These are phyloP conservation scores for Simplicillium sp. DNA, from an alignment of 2,329 filamentous ascomycete genomes.

Conservation along the genomic window DNA sequence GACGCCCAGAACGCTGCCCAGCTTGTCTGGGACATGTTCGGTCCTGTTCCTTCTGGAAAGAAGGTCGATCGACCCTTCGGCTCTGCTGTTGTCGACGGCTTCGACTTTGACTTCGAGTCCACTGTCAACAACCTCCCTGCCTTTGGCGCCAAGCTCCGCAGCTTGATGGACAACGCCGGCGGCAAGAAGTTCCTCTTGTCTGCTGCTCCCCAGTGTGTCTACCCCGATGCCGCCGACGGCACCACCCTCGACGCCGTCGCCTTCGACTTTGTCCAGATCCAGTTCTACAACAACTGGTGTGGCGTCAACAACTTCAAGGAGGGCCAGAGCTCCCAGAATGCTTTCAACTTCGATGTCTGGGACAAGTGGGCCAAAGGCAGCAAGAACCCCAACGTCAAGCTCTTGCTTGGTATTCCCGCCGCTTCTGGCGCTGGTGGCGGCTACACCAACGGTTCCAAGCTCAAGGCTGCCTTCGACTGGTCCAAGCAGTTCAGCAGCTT, in stretches of 20 bases:
- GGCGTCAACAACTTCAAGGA: slow-evolving; percentile 41
- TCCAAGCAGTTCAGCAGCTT: slow-evolving; percentile 47
- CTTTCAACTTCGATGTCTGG: slow-evolving; percentile 56
- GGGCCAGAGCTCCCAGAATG: slow-evolving; percentile 32
- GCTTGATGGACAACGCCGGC: slow-evolving; percentile 39
- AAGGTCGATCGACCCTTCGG: slow-evolving; percentile 56
- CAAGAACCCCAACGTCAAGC: slow-evolving; percentile 49
- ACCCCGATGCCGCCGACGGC: slow-evolving; percentile 51
- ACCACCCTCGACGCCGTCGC: slow-evolving; percentile 44
- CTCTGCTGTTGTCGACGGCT: slow-evolving; percentile 57
- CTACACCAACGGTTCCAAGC: slow-evolving; percentile 37
- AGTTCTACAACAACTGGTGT: slow-evolving; percentile 65
- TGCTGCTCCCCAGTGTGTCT: slow-evolving; percentile 60
- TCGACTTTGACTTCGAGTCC: slow-evolving; percentile 68
- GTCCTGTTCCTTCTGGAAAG: slow-evolving; percentile 36
- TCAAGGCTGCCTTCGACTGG: slow-evolving; percentile 43
- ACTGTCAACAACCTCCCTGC: slow-evolving; percentile 47
- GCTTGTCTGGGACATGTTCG: slow-evolving; percentile 62
- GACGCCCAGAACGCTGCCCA: slow-evolving; percentile 48
- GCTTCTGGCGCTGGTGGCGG: slow-evolving; percentile 44
- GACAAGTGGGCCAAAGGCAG: slow-evolving; percentile 54
- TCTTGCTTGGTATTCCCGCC: slow-evolving; percentile 53
- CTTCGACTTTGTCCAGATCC: slow-evolving; percentile 53
- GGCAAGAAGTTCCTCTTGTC: slow-evolving; percentile 53
- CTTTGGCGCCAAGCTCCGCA: slow-evolving; percentile 50